Evolutionary conservation across 257 asterid species (phyloP).

Genomic region (Anisodus acutangulus): DNA sequence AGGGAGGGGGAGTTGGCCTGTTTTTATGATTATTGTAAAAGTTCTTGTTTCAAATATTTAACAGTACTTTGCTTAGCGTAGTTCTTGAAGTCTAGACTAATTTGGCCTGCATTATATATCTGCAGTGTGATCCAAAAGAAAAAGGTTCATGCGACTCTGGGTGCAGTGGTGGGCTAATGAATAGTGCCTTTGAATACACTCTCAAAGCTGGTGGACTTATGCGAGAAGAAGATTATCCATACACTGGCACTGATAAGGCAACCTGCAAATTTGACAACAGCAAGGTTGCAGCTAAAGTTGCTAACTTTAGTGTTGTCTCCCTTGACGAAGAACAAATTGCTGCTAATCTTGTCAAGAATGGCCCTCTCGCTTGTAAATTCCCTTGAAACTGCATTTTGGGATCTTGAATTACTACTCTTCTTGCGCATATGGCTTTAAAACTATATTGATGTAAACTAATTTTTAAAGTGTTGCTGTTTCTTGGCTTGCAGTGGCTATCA

Average conservation of each 20-base stretch:
- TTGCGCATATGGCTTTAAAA: neutral
- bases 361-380: conserved; percentile 86
- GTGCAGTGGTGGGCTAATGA: conserved; percentile 91
- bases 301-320: conserved; percentile 89
- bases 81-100: neutral
- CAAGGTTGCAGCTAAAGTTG: conserved; percentile 77
- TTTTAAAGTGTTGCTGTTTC: neutral
- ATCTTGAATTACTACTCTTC: neutral
- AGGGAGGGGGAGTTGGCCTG: neutral
- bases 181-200: conserved; percentile 83
- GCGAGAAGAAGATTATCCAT: conserved; percentile 86
- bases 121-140: conserved; percentile 91
- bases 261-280: conserved; percentile 77
- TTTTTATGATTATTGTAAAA: neutral
- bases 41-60: too few species aligned
- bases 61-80: neutral
- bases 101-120: conserved; percentile 11
- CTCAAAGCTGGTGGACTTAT: conserved; percentile 87
- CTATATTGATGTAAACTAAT: neutral
- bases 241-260: conserved; percentile 74
- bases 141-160: conserved; percentile 77
- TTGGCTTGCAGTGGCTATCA: conserved; percentile 72
- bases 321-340: conserved; percentile 88
- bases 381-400: neutral
- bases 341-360: conserved; percentile 86